Percentiles rank a stretch among this genome's conserved stretches.
Evolutionary conservation across 2,329 filamentous ascomycete genomes (phyloP).

Genomic region (Daldinia sp.): DNA sequence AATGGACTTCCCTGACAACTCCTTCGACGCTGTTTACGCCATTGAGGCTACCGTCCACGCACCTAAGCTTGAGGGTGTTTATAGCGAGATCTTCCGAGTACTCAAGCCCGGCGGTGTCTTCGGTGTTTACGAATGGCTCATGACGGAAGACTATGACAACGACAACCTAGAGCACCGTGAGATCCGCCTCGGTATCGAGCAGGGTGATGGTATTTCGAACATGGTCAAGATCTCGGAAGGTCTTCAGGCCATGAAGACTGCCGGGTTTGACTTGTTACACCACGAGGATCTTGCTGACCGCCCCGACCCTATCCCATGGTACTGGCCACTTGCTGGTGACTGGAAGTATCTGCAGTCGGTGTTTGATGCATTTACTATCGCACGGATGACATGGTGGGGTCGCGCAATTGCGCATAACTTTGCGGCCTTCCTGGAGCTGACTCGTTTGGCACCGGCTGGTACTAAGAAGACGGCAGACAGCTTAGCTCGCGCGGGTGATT

Average conservation of each 20-base stretch:
- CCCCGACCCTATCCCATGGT: conserved; percentile 85
- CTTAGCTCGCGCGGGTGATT: conserved; percentile 83
- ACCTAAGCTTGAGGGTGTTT: conserved; percentile 89
- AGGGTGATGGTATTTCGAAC: conserved; percentile 96
- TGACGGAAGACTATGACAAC: conserved; percentile 96
- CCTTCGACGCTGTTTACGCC: conserved; percentile 94
- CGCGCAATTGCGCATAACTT: conserved; percentile 80
- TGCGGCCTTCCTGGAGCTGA: conserved; percentile 79
- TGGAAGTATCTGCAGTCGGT: conserved; percentile 84
- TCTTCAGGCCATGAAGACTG: conserved; percentile 83
- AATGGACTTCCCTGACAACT: conserved; percentile 94
- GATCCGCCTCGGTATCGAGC: conserved; percentile 94
- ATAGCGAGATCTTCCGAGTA: conserved; percentile 93
- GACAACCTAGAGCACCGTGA: conserved; percentile 86
- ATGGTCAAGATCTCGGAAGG: conserved; percentile 92
- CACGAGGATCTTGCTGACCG: conserved; percentile 88
- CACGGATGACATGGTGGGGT: conserved; percentile 89
- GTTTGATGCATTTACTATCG: conserved; percentile 83
- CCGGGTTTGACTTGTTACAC: conserved; percentile 85
- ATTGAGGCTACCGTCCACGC: conserved; percentile 98
- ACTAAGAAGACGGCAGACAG: conserved; percentile 97
- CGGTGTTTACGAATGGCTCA: conserved; percentile 98
- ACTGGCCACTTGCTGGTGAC: conserved; percentile 90
- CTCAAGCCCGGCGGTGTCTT: conserved; percentile 96
- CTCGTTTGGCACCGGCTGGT: conserved; percentile 81